Evolutionary conservation across 2,329 filamentous ascomycete genomes (phyloP).

Genomic region (Fusarium aywerte): DNA sequence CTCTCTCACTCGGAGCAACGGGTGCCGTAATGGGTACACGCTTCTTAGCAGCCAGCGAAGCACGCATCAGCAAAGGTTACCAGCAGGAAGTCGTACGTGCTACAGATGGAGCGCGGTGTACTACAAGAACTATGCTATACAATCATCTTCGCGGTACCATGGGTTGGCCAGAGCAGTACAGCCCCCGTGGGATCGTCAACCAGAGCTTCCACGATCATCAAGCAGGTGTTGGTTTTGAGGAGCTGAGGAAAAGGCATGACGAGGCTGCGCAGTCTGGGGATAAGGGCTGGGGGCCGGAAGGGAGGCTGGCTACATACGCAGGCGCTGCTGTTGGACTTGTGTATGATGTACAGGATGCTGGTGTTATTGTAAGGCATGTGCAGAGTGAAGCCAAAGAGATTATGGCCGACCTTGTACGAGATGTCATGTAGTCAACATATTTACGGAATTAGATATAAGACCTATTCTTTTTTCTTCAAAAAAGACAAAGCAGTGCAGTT

Average conservation of each 20-base stretch:
- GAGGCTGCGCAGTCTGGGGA: constrained; percentile 54
- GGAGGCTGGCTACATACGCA: constrained; percentile 62
- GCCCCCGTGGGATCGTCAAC: constrained; percentile 55
- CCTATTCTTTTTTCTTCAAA: not conserved
- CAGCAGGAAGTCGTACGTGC: constrained; percentile 57
- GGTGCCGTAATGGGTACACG: constrained; percentile 72
- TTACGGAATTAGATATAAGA: not conserved
- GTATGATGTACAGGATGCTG: constrained; percentile 53
- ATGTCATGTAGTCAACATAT: not conserved
- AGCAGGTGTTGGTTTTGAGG: constrained; percentile 55
- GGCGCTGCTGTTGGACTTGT: constrained; percentile 60
- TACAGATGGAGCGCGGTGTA: constrained; percentile 53
- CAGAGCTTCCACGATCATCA: constrained; percentile 52
- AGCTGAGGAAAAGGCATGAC: constrained; percentile 55
- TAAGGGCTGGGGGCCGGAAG: constrained; percentile 59
- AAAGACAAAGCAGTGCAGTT: not conserved
- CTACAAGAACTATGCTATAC: constrained; percentile 57
- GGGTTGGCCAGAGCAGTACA: constrained; percentile 56
- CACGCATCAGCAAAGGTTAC: constrained; percentile 55
- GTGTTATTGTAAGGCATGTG: constrained; percentile 51
- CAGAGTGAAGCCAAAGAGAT: constrained; percentile 44
- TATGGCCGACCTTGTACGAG: not conserved
- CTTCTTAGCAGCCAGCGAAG: constrained; percentile 63
- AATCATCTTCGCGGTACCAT: constrained; percentile 55
- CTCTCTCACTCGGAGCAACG: constrained; percentile 61